Base-by-base conservation (phyloP, 306 rosid genomes). In the Erythrophleum fordii region DNA sequence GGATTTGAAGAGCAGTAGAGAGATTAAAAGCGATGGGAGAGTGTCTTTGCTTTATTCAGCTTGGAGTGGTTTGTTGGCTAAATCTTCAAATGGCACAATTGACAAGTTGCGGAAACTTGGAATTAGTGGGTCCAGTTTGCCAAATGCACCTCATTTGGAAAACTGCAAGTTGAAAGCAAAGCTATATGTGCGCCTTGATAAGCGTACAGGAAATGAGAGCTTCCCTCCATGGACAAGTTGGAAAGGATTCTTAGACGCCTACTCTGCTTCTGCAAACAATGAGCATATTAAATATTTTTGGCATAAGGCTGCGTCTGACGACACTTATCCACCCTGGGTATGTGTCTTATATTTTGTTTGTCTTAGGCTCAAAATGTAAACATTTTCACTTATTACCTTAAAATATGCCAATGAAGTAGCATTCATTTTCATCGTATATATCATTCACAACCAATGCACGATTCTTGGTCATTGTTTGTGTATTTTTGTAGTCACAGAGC, bases 81-180 rank as follows among this genome's bases (percentile, higher is more conserved):
- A 83, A 81, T 78, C 93, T 9, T 16, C 42, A 23, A 22, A 34
- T 9, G 81, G 34, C 41, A 78, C 26, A 4, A 77, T 69, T 25
- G 83, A 81, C 16, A 25, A 65, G 81, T 65, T 81, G 18, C 80
- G 35, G 69, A 77, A 85, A 53, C 78, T 70, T 78, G 95, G 94
- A 78, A 73, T 86, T 39, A 83, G 75, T 73, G 45, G 20, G 81
- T 72, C 89, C 22, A 80, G 28, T 72, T 58, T 95, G 60, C 97
- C 98, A 68, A 82, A 80, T 51, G 93, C 97, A 37, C 98, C 99
- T 7, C 99, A 95, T 86, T 85, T 95, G 76, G 98, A 93, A 69
- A 86, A 93, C 29, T 95, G 99, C 88, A 83, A 83, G 86, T 34
- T 41, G 87, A 90, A 78, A 81, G 72, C 80, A 25, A 71, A 64